phyloP scores from a whole-genome alignment of 306 rosid genomes.

The Boehmeria nivea region DNA sequence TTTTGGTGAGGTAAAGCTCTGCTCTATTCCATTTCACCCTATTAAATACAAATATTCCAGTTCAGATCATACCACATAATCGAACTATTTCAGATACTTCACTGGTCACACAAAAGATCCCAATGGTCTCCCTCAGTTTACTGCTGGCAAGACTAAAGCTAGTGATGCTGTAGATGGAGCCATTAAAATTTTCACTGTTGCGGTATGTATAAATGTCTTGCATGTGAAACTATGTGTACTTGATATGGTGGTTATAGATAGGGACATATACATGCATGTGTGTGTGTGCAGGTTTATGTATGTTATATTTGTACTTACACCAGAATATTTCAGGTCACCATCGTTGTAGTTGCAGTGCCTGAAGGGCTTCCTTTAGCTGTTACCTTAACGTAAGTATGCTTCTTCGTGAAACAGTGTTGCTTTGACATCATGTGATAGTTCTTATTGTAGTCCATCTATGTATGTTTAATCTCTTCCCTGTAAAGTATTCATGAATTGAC shows the following conservation, averaged over 20 bases:
- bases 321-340: constrained; percentile 60
- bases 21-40: neutral
- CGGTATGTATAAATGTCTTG: constrained; percentile 45
- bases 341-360: constrained; percentile 95
- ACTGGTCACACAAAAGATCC: constrained; percentile 65
- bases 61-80: constrained; percentile 6
- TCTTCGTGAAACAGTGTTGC: neutral
- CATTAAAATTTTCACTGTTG: constrained; percentile 86
- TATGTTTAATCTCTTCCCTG: neutral
- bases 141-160: constrained; percentile 58
- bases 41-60: neutral
- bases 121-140: constrained; percentile 45
- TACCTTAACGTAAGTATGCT: constrained; percentile 74
- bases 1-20: constrained; percentile 59
- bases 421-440: neutral
- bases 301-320: neutral
- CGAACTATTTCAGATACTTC: constrained; percentile 55
- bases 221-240: neutral
- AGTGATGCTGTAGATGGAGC: constrained; percentile 78
- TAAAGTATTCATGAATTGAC: no score
- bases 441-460: neutral
- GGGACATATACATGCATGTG: neutral
- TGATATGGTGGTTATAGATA: neutral
- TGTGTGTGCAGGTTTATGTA: neutral
- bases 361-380: constrained; percentile 97